phyloP scores from a whole-genome alignment of 177 flowering plant genomes.

The Vitis hybrid region DNA sequence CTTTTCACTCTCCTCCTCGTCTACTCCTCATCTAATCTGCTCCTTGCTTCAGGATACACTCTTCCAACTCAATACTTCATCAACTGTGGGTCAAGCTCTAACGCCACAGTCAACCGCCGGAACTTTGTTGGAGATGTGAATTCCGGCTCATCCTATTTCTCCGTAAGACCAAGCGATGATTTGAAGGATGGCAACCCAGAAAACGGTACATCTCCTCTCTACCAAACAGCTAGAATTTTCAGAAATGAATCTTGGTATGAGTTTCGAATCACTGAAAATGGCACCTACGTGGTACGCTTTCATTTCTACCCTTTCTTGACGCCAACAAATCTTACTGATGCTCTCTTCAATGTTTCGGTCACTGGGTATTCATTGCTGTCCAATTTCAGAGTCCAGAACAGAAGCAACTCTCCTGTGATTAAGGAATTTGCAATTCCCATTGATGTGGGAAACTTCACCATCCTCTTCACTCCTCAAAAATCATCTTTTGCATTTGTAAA shows the following conservation, averaged over 20 bases:
- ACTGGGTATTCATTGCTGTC: slow-evolving; percentile 16
- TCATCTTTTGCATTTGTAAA: slow-evolving; percentile 36
- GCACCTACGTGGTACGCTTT: slow-evolving; percentile 28
- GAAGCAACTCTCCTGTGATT: too few species aligned
- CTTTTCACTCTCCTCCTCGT: not conserved
- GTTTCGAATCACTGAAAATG: slow-evolving; percentile 13
- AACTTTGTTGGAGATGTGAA: slow-evolving; percentile 3
- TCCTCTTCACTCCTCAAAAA: slow-evolving; percentile 15
- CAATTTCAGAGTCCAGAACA: not conserved
- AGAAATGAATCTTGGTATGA: slow-evolving; percentile 6
- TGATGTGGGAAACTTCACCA: slow-evolving; percentile 4
- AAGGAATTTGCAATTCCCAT: too few species aligned
- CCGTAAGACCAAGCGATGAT: not conserved
- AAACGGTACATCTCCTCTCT: not conserved
- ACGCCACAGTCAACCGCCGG: not conserved
- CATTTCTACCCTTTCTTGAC: slow-evolving; percentile 19
- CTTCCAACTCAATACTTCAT: slow-evolving; percentile 1
- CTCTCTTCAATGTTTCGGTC: slow-evolving; percentile 26
- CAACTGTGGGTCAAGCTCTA: slow-evolving; percentile 13
- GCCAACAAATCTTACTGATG: slow-evolving; percentile 8
- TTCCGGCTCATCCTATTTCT: not conserved
- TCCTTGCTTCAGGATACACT: not conserved
- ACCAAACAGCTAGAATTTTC: not conserved
- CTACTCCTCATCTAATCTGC: not conserved
- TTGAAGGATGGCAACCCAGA: too few species aligned